Percentiles rank a stretch among this genome's conserved stretches.
Evolutionary conservation across 2,329 filamentous ascomycete genomes (phyloP).

Genomic region (Amylocarpus encephaloides): DNA sequence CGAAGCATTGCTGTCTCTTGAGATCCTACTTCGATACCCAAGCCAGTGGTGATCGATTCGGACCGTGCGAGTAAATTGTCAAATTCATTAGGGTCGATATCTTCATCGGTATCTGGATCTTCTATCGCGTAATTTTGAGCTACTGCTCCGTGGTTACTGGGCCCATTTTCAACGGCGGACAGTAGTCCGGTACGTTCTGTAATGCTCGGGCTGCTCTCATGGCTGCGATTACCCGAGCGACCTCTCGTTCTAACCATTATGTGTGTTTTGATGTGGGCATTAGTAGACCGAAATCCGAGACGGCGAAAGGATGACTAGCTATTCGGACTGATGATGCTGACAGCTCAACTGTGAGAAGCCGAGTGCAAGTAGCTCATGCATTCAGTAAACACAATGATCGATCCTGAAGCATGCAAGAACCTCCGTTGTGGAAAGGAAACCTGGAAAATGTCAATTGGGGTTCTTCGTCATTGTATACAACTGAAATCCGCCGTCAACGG

Average conservation of each 20-base stretch:
- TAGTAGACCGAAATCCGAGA: too few relatives aligned
- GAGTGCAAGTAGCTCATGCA: not conserved
- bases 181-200: constrained; percentile 18
- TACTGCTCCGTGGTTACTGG: constrained; percentile 8
- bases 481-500: too few relatives aligned
- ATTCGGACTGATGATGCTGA: not conserved
- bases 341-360: not conserved
- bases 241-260: constrained; percentile 1
- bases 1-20: constrained; percentile 30
- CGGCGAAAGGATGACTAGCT: too few relatives aligned
- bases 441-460: not conserved
- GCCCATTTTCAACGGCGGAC: not conserved
- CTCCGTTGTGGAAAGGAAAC: too few relatives aligned
- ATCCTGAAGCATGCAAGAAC: too few relatives aligned
- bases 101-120: constrained; percentile 35
- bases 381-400: too few relatives aligned
- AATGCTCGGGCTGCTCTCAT: not conserved
- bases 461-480: too few relatives aligned
- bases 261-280: not conserved
- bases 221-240: not conserved
- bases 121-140: constrained; percentile 9
- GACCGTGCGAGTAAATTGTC: constrained; percentile 26
- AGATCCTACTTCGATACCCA: constrained; percentile 27
- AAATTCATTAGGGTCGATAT: constrained; percentile 29
- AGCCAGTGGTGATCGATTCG: constrained; percentile 24